Evolutionary conservation across 2,329 filamentous ascomycete species (phyloP).

Genomic region (Curvularia verruculosa): DNA sequence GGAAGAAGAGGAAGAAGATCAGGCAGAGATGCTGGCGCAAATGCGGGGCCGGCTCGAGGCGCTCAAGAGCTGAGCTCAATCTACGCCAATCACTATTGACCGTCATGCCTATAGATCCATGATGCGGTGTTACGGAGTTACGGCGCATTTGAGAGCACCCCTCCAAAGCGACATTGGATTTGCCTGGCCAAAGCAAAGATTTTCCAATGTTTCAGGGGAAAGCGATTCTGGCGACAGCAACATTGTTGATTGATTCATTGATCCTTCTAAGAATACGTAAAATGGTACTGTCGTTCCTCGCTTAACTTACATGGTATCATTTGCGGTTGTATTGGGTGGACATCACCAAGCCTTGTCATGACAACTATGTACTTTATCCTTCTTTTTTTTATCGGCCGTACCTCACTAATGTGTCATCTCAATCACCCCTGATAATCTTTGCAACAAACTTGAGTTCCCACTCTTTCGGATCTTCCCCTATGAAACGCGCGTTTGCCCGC

Average conservation of each 20-base stretch:
- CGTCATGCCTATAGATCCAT: background rate
- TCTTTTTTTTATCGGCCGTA: background rate
- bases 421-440: conserved; percentile 43
- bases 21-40: conserved; percentile 88
- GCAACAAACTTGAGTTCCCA: conserved; percentile 49
- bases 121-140: conserved; percentile 5
- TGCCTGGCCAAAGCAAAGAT: background rate
- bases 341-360: background rate
- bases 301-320: conserved; percentile 3
- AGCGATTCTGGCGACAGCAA: conserved; percentile 1
- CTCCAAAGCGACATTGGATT: background rate
- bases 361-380: background rate
- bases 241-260: background rate
- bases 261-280: background rate
- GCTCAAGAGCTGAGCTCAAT: conserved; percentile 72
- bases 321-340: background rate
- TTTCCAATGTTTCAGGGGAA: background rate
- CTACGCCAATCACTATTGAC: background rate
- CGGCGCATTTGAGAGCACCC: background rate
- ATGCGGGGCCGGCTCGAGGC: conserved; percentile 93
- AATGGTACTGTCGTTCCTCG: background rate
- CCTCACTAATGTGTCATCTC: background rate
- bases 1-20: conserved; percentile 79
- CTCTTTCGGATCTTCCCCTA: conserved; percentile 40
- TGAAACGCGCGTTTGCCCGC: conserved; percentile 35